These are phyloP conservation scores for Trichophaea hybrida DNA, from an alignment of 2,329 filamentous ascomycete genomes.

Conservation along the genomic window DNA sequence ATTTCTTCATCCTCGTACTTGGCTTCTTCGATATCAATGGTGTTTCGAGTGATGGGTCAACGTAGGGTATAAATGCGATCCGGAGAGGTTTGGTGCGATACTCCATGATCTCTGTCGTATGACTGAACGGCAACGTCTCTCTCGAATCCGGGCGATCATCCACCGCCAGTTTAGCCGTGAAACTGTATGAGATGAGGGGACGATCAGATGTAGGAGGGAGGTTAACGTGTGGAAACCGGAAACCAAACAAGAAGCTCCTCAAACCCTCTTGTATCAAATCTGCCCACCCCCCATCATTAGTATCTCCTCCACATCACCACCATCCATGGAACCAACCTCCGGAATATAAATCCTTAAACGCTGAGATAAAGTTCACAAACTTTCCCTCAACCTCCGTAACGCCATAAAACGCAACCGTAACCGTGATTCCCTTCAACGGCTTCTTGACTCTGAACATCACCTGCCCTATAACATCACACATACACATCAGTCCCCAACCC, in stretches of 20 bases:
- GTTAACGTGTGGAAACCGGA: slow-evolving; percentile 22
- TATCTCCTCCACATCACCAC: background rate
- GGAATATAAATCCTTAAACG: slow-evolving; percentile 12
- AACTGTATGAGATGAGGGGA: slow-evolving; percentile 19
- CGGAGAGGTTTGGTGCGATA: slow-evolving; percentile 19
- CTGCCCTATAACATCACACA: slow-evolving; percentile 7
- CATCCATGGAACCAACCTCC: slow-evolving; percentile 14
- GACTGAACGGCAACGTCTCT: slow-evolving; percentile 7
- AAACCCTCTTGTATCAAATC: slow-evolving; percentile 2
- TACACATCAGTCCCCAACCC: background rate
- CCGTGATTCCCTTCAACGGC: slow-evolving; percentile 16
- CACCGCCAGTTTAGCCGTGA: slow-evolving; percentile 15
- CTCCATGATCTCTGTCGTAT: slow-evolving; percentile 2
- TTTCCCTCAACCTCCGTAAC: slow-evolving; percentile 16
- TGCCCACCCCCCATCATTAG: background rate
- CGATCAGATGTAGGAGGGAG: slow-evolving; percentile 20
- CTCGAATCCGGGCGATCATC: background rate
- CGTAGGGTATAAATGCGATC: slow-evolving; percentile 22
- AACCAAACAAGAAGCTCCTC: slow-evolving; percentile 18
- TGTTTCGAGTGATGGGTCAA: slow-evolving; percentile 19
- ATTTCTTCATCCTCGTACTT: background rate
- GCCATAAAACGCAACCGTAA: slow-evolving; percentile 19
- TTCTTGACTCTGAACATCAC: slow-evolving; percentile 16
- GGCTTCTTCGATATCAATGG: slow-evolving; percentile 9
- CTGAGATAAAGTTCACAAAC: slow-evolving; percentile 15